Conservation (phyloP, 1,284 basidiomycete genomes). For the Paramarasmius palmivorus region DNA sequence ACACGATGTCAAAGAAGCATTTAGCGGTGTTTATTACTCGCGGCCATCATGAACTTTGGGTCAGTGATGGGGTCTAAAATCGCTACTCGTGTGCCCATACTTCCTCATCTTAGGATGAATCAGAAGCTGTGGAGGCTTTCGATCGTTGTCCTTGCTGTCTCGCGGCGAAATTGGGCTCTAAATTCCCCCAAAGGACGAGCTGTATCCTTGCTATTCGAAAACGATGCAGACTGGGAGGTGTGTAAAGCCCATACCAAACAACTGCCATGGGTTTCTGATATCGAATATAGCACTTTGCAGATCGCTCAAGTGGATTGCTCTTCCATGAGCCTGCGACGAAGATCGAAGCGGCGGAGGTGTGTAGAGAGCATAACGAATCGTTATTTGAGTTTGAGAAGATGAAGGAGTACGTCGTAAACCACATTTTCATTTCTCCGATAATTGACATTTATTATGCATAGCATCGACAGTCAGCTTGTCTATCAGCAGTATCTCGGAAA, state of each 20-base stretch:
- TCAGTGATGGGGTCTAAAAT: no score
- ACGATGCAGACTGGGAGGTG: conserved; percentile 22
- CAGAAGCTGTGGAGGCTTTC: no score
- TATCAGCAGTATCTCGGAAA: no score
- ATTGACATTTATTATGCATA: not conserved
- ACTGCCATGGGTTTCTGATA: not conserved
- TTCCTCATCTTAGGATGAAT: no score
- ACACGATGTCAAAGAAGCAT: no score
- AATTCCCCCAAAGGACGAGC: not conserved
- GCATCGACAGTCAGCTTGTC: conserved; percentile 12
- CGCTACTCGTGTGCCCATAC: no score
- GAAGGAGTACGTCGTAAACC: not conserved
- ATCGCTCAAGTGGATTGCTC: conserved; percentile 19
- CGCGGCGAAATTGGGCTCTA: no score
- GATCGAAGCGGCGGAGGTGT: conserved; percentile 14
- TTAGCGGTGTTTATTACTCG: no score
- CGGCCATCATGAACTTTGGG: no score
- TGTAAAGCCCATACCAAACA: not conserved
- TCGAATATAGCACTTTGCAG: conserved; percentile 13
- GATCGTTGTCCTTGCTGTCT: no score
- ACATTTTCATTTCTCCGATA: no score
- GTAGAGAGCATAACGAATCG: conserved; percentile 19
- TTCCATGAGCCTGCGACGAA: conserved; percentile 17
- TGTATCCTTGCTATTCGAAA: conserved; percentile 21
- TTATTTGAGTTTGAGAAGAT: conserved; percentile 10